Evolutionary conservation across 2,329 filamentous ascomycete genomes (phyloP).

Genomic region (Aspergillus oerlinghausenensis): DNA sequence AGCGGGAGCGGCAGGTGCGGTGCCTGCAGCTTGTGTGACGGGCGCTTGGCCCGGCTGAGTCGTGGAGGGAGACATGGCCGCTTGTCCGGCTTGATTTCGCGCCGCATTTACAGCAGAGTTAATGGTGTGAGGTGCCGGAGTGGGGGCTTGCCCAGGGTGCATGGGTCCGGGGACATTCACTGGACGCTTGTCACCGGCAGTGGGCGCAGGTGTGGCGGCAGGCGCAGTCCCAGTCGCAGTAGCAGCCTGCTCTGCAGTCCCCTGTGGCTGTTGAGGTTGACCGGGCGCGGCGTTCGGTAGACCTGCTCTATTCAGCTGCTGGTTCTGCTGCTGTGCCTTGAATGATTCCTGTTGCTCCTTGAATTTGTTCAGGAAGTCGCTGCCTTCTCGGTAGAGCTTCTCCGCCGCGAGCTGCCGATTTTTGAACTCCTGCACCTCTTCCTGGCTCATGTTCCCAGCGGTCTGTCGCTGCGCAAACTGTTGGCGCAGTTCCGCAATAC

Average conservation of each 20-base stretch:
- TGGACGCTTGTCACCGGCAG: conserved; percentile 16
- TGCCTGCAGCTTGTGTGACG: conserved; percentile 23
- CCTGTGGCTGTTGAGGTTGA: conserved; percentile 10
- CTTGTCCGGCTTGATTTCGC: conserved; percentile 35
- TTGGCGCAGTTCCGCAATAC: conserved; percentile 39
- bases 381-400: conserved; percentile 41
- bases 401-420: conserved; percentile 38
- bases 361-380: conserved; percentile 45
- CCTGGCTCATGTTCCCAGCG: conserved; percentile 36
- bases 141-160: conserved; percentile 30
- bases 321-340: conserved; percentile 33
- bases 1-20: conserved; percentile 20
- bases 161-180: conserved; percentile 23
- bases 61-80: conserved; percentile 33
- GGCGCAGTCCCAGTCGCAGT: conserved; percentile 15
- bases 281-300: conserved; percentile 8
- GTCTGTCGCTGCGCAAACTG: conserved; percentile 35
- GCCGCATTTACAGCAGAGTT: conserved; percentile 46
- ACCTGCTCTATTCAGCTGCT: conserved; percentile 20
- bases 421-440: conserved; percentile 42
- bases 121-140: conserved; percentile 43
- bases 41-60: conserved; percentile 30
- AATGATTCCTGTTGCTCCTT: conserved; percentile 46
- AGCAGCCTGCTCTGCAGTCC: conserved; percentile 16
- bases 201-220: conserved; percentile 7